Conservation (phyloP, 139 green algal genomes). For the Asterochloris sp. region DNA sequence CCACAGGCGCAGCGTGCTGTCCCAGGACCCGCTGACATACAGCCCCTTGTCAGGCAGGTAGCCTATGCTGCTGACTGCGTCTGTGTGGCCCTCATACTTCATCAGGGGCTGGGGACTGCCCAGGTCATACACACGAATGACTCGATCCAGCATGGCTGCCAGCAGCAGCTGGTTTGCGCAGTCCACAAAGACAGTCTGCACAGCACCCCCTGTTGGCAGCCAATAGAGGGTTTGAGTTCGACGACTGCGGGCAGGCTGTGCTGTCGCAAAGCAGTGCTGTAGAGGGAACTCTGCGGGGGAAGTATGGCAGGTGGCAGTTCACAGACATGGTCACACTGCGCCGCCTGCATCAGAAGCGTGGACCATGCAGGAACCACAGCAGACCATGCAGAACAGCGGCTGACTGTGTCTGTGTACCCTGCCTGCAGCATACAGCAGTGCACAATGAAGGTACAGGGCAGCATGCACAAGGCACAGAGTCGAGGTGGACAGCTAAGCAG, state of each 20-base stretch:
- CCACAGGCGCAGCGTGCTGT: slow-evolving; percentile 44
- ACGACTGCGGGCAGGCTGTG: too few relatives aligned
- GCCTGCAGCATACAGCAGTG: too few relatives aligned
- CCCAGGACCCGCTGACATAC: slow-evolving; percentile 52
- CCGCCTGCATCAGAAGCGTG: too few relatives aligned
- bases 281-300: too few relatives aligned
- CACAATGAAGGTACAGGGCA: too few relatives aligned
- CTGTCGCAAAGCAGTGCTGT: too few relatives aligned
- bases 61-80: slow-evolving; percentile 50
- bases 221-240: background rate
- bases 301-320: too few relatives aligned
- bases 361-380: too few relatives aligned
- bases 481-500: too few relatives aligned
- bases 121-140: slow-evolving; percentile 14
- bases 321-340: slow-evolving; percentile 29
- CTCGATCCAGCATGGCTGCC: slow-evolving; percentile 46
- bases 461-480: too few relatives aligned
- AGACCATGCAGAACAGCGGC: too few relatives aligned
- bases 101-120: slow-evolving; percentile 1
- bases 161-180: slow-evolving; percentile 50
- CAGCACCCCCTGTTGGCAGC: slow-evolving; percentile 1
- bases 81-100: slow-evolving; percentile 51
- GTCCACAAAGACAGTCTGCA: slow-evolving; percentile 63
- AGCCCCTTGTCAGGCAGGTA: slow-evolving; percentile 49
- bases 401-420: too few relatives aligned